These are phyloP conservation scores for Blastosporella zonata DNA, from an alignment of 1,284 basidiomycete species.

Conservation along the genomic window DNA sequence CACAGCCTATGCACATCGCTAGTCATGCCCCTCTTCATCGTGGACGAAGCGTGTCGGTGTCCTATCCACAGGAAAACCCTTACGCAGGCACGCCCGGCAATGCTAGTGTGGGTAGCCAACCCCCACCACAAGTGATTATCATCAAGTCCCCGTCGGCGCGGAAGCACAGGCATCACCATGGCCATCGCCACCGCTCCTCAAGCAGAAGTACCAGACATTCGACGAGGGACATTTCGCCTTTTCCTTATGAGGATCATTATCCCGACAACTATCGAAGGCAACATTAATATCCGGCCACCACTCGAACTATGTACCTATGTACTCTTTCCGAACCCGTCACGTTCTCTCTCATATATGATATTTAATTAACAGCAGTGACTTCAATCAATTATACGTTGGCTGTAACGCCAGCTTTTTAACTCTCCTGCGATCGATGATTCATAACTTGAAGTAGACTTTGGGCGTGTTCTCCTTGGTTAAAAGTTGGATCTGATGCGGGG, in stretches of 20 bases:
- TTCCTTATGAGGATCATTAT: slow-evolving; percentile 20
- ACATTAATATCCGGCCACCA: neutral
- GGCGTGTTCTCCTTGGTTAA: too few relatives aligned
- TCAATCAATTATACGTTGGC: too few relatives aligned
- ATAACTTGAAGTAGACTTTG: too few relatives aligned
- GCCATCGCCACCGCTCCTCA: slow-evolving; percentile 19
- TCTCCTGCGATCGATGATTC: too few relatives aligned
- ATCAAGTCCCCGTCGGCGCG: slow-evolving; percentile 30
- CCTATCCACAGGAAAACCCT: slow-evolving; percentile 25
- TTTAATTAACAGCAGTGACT: neutral
- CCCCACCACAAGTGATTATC: slow-evolving; percentile 32
- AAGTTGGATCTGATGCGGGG: too few relatives aligned
- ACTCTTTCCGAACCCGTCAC: neutral
- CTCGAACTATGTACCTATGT: neutral
- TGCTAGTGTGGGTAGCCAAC: slow-evolving; percentile 15
- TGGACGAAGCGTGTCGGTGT: slow-evolving; percentile 33
- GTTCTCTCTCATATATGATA: too few relatives aligned
- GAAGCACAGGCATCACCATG: slow-evolving; percentile 32
- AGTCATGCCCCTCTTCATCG: slow-evolving; percentile 22
- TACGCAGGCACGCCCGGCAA: slow-evolving; percentile 24
- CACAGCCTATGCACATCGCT: slow-evolving; percentile 21
- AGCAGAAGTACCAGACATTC: slow-evolving; percentile 24
- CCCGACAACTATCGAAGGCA: slow-evolving; percentile 8
- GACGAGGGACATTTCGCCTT: slow-evolving; percentile 28
- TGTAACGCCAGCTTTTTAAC: too few relatives aligned